Base-by-base conservation (phyloP, 345 rosid genomes). In the Melaleuca alternifolia region DNA sequence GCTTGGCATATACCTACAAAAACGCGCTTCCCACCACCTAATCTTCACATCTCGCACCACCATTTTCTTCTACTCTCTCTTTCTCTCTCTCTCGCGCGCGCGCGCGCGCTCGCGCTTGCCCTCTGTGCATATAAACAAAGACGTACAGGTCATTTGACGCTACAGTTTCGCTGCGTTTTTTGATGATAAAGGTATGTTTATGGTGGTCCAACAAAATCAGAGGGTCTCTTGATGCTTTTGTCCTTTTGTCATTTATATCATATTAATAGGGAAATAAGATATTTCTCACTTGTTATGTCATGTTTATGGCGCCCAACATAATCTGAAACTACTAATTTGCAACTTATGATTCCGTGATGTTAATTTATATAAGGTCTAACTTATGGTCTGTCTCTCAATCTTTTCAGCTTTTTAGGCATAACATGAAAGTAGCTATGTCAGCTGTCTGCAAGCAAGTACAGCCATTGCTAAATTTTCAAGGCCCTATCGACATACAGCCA, bases 391-490 rank as follows among this genome's bases (percentile, higher is more conserved):
- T 83, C 44, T 20, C 57, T 33, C 37, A 52, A 51, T 83, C 37
- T 50, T 83, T 83, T 83, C 84, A 71, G 77, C 54, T 54, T 50
- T 51, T 57, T 28, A 81, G 84, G 30, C 83, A 50, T 33, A 84
- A 83, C 86, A 93, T 91, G 93, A 89, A 88, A 87, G 87, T 94
- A 83, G 93, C 93, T 59, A 83, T 89, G 89, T 87, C 95, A 50
- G 88, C 89, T 54, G 87, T 87, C 65, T 88, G 87, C 87, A 93
- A 92, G 84, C 95, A 91, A 90, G 91, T 85, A 10, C 93, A 90
- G 86, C 93, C 94, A 37, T 88, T 89, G 13, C 89, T 93, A 85
- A 93, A 53, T 54, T 94, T 93, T 88, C 92, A 90, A 50, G 89
- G 86, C n/a, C 91, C 86, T 11, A 57, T 91, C 83, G 89, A 87